Conservation (phyloP, 1,139 yeast genomes). For the Martiniozyma asiatica region DNA sequence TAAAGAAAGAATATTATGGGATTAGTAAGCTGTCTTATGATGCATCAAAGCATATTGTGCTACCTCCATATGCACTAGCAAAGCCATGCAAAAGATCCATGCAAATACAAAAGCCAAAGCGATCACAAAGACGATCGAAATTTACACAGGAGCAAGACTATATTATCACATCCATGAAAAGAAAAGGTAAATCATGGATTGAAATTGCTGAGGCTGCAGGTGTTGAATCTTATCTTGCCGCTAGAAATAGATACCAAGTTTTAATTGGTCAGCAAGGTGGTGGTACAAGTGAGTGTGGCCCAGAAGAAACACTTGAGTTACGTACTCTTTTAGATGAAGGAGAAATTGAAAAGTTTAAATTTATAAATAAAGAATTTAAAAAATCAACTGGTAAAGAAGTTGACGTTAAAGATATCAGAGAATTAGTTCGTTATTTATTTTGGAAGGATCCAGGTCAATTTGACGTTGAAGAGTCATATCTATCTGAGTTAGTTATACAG, state of each 20-base stretch:
- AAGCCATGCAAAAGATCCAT: conserved; percentile 17
- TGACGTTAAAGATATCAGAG: conserved; percentile 44
- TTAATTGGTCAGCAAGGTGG: conserved; percentile 78
- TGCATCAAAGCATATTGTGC: conserved; percentile 24
- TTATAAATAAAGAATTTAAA: conserved; percentile 48
- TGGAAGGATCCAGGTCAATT: conserved; percentile 45
- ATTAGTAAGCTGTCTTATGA: conserved; percentile 16
- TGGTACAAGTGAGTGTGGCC: conserved; percentile 54
- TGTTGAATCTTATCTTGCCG: conserved; percentile 61
- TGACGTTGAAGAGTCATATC: conserved; percentile 37
- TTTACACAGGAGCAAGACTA: conserved; percentile 61
- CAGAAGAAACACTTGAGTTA: conserved; percentile 42
- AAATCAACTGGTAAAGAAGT: conserved; percentile 46
- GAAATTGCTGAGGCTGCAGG: conserved; percentile 60
- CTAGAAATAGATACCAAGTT: conserved; percentile 69
- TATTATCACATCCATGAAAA: conserved; percentile 48
- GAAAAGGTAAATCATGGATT: conserved; percentile 58
- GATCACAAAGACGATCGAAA: conserved; percentile 52
- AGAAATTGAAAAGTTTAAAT: conserved; percentile 62
- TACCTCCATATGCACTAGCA: conserved; percentile 27
- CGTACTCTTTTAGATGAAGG: conserved; percentile 51
- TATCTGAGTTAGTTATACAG: conserved; percentile 12
- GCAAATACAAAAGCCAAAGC: conserved; percentile 25
- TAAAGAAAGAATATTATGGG: conserved; percentile 13
- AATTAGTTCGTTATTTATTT: conserved; percentile 40